A percentile compares a stretch with the other conserved stretches of the same genome.
These are phyloP conservation scores for Populus hybrid DNA, from an alignment of 441 rosid genomes.

Conservation along the genomic window DNA sequence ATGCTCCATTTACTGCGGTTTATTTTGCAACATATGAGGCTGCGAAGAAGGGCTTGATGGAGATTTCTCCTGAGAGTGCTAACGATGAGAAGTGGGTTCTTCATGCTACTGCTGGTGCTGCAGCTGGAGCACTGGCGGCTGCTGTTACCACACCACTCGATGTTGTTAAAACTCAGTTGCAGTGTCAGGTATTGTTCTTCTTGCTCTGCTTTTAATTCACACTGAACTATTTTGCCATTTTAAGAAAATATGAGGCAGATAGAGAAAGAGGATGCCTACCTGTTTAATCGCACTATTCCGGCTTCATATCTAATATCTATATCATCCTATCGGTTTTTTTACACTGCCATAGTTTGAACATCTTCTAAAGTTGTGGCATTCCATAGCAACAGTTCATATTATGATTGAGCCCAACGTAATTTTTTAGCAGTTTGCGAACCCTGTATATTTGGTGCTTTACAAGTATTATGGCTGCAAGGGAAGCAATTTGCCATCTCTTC, in stretches of 20 bases:
- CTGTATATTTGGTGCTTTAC: neutral
- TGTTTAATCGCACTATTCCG: neutral
- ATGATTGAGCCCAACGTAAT: neutral
- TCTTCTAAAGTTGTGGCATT: neutral
- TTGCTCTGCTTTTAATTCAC: neutral
- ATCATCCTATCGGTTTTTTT: neutral
- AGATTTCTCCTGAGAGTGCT: conserved; percentile 60
- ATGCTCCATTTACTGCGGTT: conserved; percentile 89
- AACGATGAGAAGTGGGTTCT: conserved; percentile 65
- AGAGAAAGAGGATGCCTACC: neutral
- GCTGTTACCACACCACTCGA: conserved; percentile 82
- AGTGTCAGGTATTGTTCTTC: conserved; percentile 66
- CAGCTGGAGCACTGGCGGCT: conserved; percentile 77
- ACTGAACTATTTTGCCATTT: neutral
- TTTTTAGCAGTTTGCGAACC: neutral
- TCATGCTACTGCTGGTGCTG: conserved; percentile 93
- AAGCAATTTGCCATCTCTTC: neutral
- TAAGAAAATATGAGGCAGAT: neutral
- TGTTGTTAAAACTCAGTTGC: conserved; percentile 90
- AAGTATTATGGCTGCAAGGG: neutral
- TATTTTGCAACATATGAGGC: conserved; percentile 85
- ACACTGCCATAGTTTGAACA: neutral
- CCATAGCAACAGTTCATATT: neutral
- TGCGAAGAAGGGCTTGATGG: conserved; percentile 57
- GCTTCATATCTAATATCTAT: neutral